A percentile compares a stretch with the other conserved stretches of the same genome.
phyloP scores from a whole-genome alignment of 2,329 filamentous ascomycete genomes.

The Endocalyx cinctus region DNA sequence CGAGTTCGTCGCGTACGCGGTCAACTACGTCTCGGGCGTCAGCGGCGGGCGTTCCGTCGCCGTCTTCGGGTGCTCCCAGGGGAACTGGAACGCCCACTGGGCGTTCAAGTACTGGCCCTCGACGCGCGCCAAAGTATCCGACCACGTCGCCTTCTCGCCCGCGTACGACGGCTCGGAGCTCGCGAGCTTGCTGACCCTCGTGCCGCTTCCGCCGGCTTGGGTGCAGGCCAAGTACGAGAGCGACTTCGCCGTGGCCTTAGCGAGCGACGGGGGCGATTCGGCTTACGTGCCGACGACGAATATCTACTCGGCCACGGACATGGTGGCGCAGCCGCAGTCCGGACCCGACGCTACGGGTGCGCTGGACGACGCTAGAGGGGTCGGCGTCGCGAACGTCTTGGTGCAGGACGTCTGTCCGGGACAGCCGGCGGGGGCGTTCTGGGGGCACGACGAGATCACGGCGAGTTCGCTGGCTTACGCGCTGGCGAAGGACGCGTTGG shows the following conservation, averaged over 20 bases:
- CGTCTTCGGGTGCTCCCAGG: constrained; percentile 52
- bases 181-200: constrained; percentile 31
- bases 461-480: constrained; percentile 42
- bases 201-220: constrained; percentile 43
- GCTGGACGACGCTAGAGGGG: constrained; percentile 32
- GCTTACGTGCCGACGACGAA: constrained; percentile 52
- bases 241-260: constrained; percentile 36
- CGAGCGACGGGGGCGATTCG: constrained; percentile 39
- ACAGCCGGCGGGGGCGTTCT: constrained; percentile 36
- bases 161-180: constrained; percentile 37
- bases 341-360: constrained; percentile 41
- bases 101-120: constrained; percentile 54
- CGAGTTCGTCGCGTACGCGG: constrained; percentile 54
- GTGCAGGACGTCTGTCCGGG: constrained; percentile 38
- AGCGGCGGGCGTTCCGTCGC: constrained; percentile 32
- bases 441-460: constrained; percentile 45
- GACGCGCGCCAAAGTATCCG: constrained; percentile 36
- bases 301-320: constrained; percentile 44
- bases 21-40: constrained; percentile 48
- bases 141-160: constrained; percentile 48
- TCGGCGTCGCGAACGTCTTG: constrained; percentile 43
- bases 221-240: constrained; percentile 42
- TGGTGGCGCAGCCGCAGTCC: constrained; percentile 46
- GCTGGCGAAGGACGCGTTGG: constrained; percentile 43
- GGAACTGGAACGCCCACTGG: constrained; percentile 51